Evolutionary conservation across 257 asterid genomes (phyloP).

Genomic region (Fraxinus quadrangulata): DNA sequence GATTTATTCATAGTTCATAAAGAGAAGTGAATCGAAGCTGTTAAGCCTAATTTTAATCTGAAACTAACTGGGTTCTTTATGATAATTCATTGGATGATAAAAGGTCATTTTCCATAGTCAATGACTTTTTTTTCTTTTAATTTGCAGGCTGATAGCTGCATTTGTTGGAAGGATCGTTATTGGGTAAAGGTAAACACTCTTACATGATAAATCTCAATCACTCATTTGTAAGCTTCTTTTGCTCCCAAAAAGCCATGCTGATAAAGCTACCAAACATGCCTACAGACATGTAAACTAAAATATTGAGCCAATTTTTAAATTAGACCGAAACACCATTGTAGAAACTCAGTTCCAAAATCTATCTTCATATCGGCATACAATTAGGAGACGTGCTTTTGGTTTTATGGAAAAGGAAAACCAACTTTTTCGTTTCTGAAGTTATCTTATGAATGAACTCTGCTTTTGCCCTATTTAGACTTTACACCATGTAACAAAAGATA

Average conservation of each 20-base stretch:
- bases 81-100: conserved; percentile 2
- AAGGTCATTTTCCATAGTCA: not conserved
- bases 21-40: not conserved
- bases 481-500: not conserved
- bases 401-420: not conserved
- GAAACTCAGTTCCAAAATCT: not conserved
- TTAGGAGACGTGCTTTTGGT: not conserved
- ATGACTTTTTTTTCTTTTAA: conserved; percentile 5
- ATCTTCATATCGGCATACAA: not conserved
- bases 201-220: conserved; percentile 15
- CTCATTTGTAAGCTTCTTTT: conserved; percentile 8
- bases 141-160: conserved; percentile 67
- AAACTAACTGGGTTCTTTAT: not conserved
- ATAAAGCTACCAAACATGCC: not conserved
- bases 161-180: conserved; percentile 70
- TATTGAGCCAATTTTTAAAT: conserved; percentile 16
- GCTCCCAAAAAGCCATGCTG: not conserved
- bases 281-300: conserved; percentile 14
- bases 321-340: not conserved
- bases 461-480: not conserved
- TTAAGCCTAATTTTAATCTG: not conserved
- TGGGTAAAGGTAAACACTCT: conserved; percentile 78
- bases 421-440: not conserved
- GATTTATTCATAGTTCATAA: not conserved
- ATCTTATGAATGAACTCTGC: conserved; percentile 1